Evolutionary conservation across 805 yeast genomes (phyloP), one percentile per base, ranked within the genome.

Genomic region (Metschnikowia similis): DNA sequence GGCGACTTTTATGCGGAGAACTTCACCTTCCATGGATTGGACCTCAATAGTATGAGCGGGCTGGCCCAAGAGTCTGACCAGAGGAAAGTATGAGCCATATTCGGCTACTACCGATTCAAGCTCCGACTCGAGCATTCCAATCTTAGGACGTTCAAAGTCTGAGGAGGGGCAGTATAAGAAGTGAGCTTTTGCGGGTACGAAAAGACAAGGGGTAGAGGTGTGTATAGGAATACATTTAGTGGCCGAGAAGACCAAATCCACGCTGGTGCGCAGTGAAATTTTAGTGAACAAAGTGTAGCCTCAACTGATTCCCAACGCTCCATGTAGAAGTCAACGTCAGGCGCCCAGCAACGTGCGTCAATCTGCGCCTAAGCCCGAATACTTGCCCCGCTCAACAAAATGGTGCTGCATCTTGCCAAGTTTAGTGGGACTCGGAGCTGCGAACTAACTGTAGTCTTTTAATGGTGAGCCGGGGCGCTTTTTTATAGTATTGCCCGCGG

Each of bases 271-370:
- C 45, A 41, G 42, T 28, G 16, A 39, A 39, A 32, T 32, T 41
- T 41, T 21, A 17, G 39, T 41, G 35, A 38, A 27, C 26, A 37
- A 45, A 46, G 48, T 57, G 58, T 57, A 54, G 59, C 61, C 57
- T 38, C 61, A 56, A 56, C 61, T 57, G 61, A 57, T 57, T 57
- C 61, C 61, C 56, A 56, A 52, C 60, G 58, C 48, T 54, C 56
- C 59, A 57, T 54, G 29, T 52, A 51, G 49, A 47, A 44, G 59
- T 57, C 61, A 56, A 53, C 61, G 59, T 49, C 61, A 53, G 61
- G 61, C 61, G 61, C 61, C 61, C 61, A 57, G 61, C 58, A 57
- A 56, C 60, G 61, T 57, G 61, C 60, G 38, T 52, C 47, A 40
- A 48, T 57, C 58, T 57, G 50, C 59, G 61, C 61, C 52, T 56